Base-by-base conservation (phyloP, 73 alveolate genomes). In the Tetrahymena elliotti region DNA sequence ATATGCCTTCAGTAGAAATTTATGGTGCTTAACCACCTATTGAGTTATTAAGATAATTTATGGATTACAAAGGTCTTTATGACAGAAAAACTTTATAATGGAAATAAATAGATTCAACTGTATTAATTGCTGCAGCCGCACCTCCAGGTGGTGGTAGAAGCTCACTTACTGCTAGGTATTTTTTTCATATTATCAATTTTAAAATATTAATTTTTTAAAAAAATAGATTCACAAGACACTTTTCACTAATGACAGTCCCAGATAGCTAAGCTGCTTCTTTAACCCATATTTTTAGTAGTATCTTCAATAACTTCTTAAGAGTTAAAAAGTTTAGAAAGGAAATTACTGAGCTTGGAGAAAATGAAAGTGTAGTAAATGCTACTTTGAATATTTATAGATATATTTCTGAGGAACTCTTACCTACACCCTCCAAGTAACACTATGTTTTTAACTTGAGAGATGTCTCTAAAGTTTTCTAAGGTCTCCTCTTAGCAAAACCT, bases 141-240 rank as follows among this genome's bases (percentile, higher is more conserved):
- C 99, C 99, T 33, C 99, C 99, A 38, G 98, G 99, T 35, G 99
- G 99, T 82, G 99, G 99, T 38, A 97, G 99, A 96, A 97, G 99
- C 13, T 97, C 99, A 20, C 96, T 98, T 47, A 98, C 99, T 10
- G 52, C 93, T 22, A 16, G 99, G 98, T 68, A 68, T 9, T 10
- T 2, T 68, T 68, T 68, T 22, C 10, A 27, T 16, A 5, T 8
- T n/a, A 68, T 24, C 12, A 16, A 68, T 18, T n/a, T n/a, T 7
- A 31, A 68, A 3, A 68, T 68, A 27, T 18, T 68, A 68, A 68
- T 1, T n/a, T 24, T 68, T 68, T n/a, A 18, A 18, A 1, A 68
- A 24, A 68, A 18, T 37, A 97, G 99, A 96, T 98, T 98, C 96
- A 98, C 98, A 93, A 95, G 99, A 82, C 99, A 97, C 94, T 98